phyloP scores from a whole-genome alignment of 768 basidiomycete genomes.

The Albatrellus ellisii region DNA sequence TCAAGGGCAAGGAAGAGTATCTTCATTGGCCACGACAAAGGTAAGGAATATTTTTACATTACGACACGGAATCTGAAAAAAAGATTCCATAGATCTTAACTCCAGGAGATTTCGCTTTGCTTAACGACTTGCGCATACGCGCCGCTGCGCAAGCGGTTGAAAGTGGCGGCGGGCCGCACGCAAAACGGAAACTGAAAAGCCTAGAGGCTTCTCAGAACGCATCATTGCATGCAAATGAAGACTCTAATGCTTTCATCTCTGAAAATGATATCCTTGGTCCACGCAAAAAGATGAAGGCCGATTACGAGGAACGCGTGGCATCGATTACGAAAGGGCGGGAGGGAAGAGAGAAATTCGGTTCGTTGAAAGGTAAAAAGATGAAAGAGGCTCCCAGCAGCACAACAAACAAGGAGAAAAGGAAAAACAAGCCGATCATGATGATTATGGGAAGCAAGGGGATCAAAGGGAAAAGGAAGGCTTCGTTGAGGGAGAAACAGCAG shows the following conservation, averaged over 20 bases:
- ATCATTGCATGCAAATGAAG: constrained; percentile 27
- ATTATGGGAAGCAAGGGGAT: constrained; percentile 66
- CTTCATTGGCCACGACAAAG: constrained; percentile 72
- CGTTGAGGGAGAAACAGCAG: constrained; percentile 69
- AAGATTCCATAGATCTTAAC: constrained; percentile 68
- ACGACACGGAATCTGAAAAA: not conserved
- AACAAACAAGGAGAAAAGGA: constrained; percentile 85
- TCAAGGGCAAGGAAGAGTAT: constrained; percentile 27
- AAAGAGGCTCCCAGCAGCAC: constrained; percentile 73
- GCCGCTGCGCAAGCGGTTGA: constrained; percentile 63
- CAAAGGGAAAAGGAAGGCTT: constrained; percentile 74
- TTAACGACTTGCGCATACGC: constrained; percentile 79
- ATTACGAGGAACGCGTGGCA: constrained; percentile 89
- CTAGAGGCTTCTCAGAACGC: constrained; percentile 64
- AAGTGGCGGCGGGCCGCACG: constrained; percentile 51
- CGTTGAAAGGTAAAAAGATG: constrained; percentile 83
- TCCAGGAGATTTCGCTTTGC: constrained; percentile 87
- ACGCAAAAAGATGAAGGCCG: constrained; percentile 84
- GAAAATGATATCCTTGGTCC: constrained; percentile 91
- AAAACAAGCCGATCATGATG: constrained; percentile 97
- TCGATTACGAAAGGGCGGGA: constrained; percentile 88
- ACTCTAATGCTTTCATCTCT: constrained; percentile 56
- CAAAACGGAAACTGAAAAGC: constrained; percentile 81
- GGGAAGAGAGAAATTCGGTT: constrained; percentile 88
- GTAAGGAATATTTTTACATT: constrained; percentile 22